Conservation (phyloP, 106 monocot species). For the Dendrobium catenatum region DNA sequence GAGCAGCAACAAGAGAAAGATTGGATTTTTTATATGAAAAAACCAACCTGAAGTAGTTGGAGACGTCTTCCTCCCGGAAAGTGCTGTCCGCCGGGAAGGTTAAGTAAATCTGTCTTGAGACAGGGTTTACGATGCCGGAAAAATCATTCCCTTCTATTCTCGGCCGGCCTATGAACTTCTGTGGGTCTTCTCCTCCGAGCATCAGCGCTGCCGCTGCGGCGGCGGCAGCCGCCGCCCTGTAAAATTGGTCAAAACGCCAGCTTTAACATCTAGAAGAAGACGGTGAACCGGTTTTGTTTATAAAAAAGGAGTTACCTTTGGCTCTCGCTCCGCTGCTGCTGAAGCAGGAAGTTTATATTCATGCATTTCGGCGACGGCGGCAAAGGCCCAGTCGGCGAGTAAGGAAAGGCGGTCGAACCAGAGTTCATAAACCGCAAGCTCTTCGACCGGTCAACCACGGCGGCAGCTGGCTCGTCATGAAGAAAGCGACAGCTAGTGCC, state of each 20-base stretch:
- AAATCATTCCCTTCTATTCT: constrained; percentile 53
- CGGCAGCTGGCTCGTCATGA: constrained; percentile 48
- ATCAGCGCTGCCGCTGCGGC: constrained; percentile 47
- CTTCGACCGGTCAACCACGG: constrained; percentile 37
- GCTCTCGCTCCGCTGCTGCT: constrained; percentile 58
- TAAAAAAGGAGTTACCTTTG: constrained; percentile 40
- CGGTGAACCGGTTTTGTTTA: not conserved
- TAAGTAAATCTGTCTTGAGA: constrained; percentile 80
- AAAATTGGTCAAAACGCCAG: not conserved
- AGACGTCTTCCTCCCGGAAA: constrained; percentile 88
- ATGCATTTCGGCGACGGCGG: constrained; percentile 39
- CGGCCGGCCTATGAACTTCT: constrained; percentile 54
- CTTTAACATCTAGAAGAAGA: not conserved
- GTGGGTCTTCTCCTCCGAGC: constrained; percentile 47
- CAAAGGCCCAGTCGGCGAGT: constrained; percentile 21
- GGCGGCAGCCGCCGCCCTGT: constrained; percentile 26
- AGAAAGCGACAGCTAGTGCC: constrained; percentile 75
- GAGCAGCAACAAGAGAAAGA: not conserved
- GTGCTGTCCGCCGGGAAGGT: constrained; percentile 96
- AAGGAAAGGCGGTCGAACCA: constrained; percentile 45
- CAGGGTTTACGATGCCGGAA: constrained; percentile 47
- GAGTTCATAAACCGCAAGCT: constrained; percentile 40
- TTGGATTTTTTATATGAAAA: not conserved
- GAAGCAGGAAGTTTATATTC: constrained; percentile 43
- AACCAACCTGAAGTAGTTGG: constrained; percentile 86